Conservation (phyloP, 2,329 filamentous ascomycete species). For the Ceratocystis papillata region DNA sequence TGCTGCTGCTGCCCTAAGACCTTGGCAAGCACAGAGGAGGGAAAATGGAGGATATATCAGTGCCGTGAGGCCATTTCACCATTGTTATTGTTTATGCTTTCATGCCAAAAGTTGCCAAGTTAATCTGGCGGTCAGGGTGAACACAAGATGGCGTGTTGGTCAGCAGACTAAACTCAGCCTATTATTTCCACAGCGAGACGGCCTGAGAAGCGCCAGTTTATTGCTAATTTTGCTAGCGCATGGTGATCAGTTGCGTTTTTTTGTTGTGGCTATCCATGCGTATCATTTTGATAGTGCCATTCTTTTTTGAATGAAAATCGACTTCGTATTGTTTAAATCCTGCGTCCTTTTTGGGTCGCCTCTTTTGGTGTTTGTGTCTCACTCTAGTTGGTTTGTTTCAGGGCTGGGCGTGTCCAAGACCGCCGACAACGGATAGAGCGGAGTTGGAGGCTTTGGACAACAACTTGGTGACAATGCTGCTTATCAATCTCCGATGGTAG, state of each 20-base stretch:
- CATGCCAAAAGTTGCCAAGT: not conserved
- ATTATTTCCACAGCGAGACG: not conserved
- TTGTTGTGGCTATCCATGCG: too few relatives aligned
- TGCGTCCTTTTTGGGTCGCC: too few relatives aligned
- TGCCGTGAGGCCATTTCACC: not conserved
- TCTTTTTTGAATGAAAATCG: not conserved
- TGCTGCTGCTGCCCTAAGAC: too few relatives aligned
- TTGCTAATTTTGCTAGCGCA: not conserved
- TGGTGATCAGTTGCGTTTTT: too few relatives aligned
- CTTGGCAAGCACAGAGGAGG: too few relatives aligned
- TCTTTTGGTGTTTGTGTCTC: not conserved
- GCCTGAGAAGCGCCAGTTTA: not conserved
- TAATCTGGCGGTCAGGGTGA: too few relatives aligned
- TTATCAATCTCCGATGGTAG: constrained; percentile 9
- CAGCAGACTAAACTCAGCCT: not conserved
- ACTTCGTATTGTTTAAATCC: not conserved
- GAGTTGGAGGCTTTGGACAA: not conserved
- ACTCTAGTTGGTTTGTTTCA: not conserved
- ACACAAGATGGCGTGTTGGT: too few relatives aligned
- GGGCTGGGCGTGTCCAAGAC: not conserved
- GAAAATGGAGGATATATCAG: not conserved
- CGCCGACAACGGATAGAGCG: not conserved
- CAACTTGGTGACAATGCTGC: not conserved
- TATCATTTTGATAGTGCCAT: not conserved
- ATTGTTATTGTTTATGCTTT: constrained; percentile 3